Conservation (phyloP, 169 alveolate genomes). For the Plasmodium yoelii region DNA sequence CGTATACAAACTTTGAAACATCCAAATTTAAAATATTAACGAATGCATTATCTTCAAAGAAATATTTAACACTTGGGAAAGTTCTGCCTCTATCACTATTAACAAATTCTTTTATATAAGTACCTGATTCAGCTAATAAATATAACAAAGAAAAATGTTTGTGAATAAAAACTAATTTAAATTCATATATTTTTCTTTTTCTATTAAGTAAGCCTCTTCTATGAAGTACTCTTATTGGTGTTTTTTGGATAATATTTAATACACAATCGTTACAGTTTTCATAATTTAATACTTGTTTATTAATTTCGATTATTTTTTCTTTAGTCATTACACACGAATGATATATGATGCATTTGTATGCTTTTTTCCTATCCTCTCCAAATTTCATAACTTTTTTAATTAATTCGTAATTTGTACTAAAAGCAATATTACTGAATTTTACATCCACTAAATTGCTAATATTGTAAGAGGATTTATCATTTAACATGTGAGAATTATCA, state of each 20-base stretch:
- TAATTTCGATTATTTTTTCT: slow-evolving; percentile 55
- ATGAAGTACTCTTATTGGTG: slow-evolving; percentile 93
- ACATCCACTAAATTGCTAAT: slow-evolving; percentile 44
- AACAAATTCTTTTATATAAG: slow-evolving; percentile 93
- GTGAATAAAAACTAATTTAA: slow-evolving; percentile 84
- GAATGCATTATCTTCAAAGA: slow-evolving; percentile 76
- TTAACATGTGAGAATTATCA: background rate
- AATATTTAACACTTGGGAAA: slow-evolving; percentile 87
- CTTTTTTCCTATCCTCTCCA: slow-evolving; percentile 76
- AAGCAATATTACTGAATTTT: slow-evolving; percentile 61
- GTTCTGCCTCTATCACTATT: slow-evolving; percentile 94
- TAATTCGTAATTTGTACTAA: slow-evolving; percentile 65
- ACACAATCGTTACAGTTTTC: slow-evolving; percentile 28
- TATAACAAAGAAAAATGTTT: slow-evolving; percentile 88
- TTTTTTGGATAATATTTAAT: slow-evolving; percentile 83
- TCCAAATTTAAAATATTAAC: slow-evolving; percentile 74
- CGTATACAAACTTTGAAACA: slow-evolving; percentile 49
- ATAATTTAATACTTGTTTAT: slow-evolving; percentile 50
- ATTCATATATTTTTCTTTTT: slow-evolving; percentile 82
- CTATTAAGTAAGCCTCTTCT: slow-evolving; percentile 88
- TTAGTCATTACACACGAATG: slow-evolving; percentile 65
- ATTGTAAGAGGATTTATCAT: background rate
- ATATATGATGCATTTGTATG: slow-evolving; percentile 72
- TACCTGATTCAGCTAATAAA: slow-evolving; percentile 91
- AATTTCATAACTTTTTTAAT: slow-evolving; percentile 73